Percentiles rank a stretch among this genome's conserved stretches.
phyloP scores from a whole-genome alignment of 2,329 filamentous ascomycete species.

The Teratosphaeria zuluensis region DNA sequence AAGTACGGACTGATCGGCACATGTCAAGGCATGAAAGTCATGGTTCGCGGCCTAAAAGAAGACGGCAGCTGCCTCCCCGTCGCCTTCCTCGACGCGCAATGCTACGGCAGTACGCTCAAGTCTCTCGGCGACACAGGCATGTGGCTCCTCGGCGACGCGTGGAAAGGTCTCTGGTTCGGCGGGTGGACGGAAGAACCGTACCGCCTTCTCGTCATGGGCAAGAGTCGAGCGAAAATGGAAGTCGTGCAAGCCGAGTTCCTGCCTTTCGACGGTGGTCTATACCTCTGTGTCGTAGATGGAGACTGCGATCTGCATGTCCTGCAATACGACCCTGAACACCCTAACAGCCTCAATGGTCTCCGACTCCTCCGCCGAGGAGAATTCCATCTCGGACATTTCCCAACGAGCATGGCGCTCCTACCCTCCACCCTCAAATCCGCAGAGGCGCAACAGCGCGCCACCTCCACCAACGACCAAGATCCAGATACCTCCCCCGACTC shows the following conservation, averaged over 20 bases:
- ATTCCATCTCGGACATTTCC: constrained; percentile 76
- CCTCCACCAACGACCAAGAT: constrained; percentile 3
- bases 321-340: constrained; percentile 93
- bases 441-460: constrained; percentile 20
- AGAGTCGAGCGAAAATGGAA: constrained; percentile 67
- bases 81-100: constrained; percentile 96
- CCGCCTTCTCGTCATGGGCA: constrained; percentile 85
- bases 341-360: constrained; percentile 83
- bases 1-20: constrained; percentile 71
- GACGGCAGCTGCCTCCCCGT: constrained; percentile 87
- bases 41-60: constrained; percentile 92
- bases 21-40: constrained; percentile 95
- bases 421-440: constrained; percentile 49
- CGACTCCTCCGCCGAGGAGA: constrained; percentile 77
- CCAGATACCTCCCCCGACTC: background rate
- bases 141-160: constrained; percentile 77
- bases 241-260: constrained; percentile 78
- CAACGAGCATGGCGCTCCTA: constrained; percentile 65
- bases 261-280: constrained; percentile 72
- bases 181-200: constrained; percentile 97
- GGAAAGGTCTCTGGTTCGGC: constrained; percentile 92
- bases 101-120: constrained; percentile 78
- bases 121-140: constrained; percentile 75
- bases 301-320: constrained; percentile 80
- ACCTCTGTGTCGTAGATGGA: constrained; percentile 72